Percentiles rank a stretch among this genome's conserved stretches.
Conservation (phyloP, 805 yeast genomes). For the Wickerhamomyces canadensis region DNA sequence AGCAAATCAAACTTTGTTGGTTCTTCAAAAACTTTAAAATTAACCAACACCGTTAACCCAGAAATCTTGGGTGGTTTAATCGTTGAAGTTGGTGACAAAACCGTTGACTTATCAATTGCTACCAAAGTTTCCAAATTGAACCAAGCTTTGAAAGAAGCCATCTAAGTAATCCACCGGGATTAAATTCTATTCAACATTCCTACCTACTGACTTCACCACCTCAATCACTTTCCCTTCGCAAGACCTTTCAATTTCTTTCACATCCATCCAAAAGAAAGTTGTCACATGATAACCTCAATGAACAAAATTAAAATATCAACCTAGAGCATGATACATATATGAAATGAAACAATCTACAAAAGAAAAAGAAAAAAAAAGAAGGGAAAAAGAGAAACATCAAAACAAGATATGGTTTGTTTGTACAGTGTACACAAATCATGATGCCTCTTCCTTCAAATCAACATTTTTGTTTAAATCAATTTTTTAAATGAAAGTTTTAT, state of each 20-base stretch:
- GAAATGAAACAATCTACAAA: not conserved
- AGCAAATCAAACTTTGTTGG: slow-evolving; percentile 78
- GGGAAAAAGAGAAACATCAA: too few species aligned
- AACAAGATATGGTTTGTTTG: not conserved
- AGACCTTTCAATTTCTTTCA: too few species aligned
- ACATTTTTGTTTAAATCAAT: not conserved
- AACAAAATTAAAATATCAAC: not conserved
- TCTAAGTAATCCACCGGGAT: too few species aligned
- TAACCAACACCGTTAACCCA: slow-evolving; percentile 79
- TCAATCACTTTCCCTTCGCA: too few species aligned
- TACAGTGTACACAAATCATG: slow-evolving; percentile 3
- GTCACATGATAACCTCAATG: not conserved
- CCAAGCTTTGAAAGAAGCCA: slow-evolving; percentile 79
- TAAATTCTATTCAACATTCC: not conserved
- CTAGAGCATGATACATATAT: slow-evolving; percentile 7
- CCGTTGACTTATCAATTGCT: slow-evolving; percentile 88
- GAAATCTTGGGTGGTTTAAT: slow-evolving; percentile 93
- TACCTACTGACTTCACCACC: too few species aligned
- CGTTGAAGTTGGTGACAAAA: slow-evolving; percentile 94
- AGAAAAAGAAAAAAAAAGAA: not conserved
- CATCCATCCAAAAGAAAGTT: not conserved
- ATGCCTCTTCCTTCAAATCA: too few species aligned
- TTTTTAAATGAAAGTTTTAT: too few species aligned
- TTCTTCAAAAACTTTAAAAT: slow-evolving; percentile 75
- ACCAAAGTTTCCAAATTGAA: slow-evolving; percentile 84